Evolutionary conservation across 2,329 filamentous ascomycete genomes (phyloP).

Genomic region (Hyphodiscus sp.): DNA sequence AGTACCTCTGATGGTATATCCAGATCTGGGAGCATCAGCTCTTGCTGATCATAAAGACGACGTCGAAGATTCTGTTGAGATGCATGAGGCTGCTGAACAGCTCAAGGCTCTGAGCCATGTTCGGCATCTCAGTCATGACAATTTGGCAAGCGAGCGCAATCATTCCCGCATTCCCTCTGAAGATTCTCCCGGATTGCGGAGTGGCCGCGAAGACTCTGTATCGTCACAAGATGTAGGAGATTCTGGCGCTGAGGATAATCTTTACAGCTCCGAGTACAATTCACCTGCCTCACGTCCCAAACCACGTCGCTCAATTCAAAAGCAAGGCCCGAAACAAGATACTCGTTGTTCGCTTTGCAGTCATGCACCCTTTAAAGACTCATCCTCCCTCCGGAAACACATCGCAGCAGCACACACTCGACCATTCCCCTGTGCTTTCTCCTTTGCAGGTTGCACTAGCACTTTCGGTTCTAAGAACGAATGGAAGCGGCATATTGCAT

Average conservation of each 20-base stretch:
- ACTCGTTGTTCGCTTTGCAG: slow-evolving; percentile 55
- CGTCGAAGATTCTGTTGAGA: slow-evolving; percentile 59
- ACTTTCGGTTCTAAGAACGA: slow-evolving; percentile 93
- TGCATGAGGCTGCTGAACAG: slow-evolving; percentile 63
- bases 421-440: slow-evolving; percentile 80
- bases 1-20: slow-evolving; percentile 22
- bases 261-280: slow-evolving; percentile 30
- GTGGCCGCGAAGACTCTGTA: slow-evolving; percentile 36
- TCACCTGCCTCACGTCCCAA: slow-evolving; percentile 29
- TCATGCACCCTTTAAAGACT: slow-evolving; percentile 61
- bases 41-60: slow-evolving; percentile 38
- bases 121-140: slow-evolving; percentile 46
- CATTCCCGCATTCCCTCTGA: slow-evolving; percentile 28
- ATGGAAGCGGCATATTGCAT: slow-evolving; percentile 92
- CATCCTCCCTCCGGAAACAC: slow-evolving; percentile 59
- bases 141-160: slow-evolving; percentile 25
- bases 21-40: slow-evolving; percentile 17
- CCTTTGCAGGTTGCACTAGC: slow-evolving; percentile 74
- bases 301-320: slow-evolving; percentile 29
- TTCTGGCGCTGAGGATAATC: slow-evolving; percentile 35
- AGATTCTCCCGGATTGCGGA: slow-evolving; percentile 27
- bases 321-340: slow-evolving; percentile 47
- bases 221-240: slow-evolving; percentile 36
- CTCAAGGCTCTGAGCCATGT: slow-evolving; percentile 60
- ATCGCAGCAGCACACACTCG: slow-evolving; percentile 63